Base-by-base conservation (phyloP, 345 rosid species). In the Fremontodendron californicum region DNA sequence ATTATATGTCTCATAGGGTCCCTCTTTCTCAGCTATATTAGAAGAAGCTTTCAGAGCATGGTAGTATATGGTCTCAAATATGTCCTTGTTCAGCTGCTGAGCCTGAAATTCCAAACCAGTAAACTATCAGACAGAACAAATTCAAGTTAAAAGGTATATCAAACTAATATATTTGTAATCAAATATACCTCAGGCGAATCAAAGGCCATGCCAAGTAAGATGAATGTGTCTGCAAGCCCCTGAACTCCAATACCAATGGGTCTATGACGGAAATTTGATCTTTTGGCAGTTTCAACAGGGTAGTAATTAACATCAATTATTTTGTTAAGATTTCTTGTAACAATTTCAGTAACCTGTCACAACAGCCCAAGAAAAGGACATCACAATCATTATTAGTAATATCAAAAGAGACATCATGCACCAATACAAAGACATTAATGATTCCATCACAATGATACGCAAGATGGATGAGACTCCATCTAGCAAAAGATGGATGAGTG, bases 211-310 rank as follows among this genome's bases (percentile, higher is more conserved):
- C 98, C 98, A 18, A 95, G 95, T 64, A 93, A 89, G 75, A 94
- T 93, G 79, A 93, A 93, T 1, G 97, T 84, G 77, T 94, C 97
- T 33, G 99, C 99, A 76, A 95, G 99, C 78, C 99, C 98, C 84
- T 95, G 97, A 42, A 95, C 93, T 49, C 98, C 98, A 77, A 95
- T 93, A 61, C 99, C 98, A 67, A 95, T 87, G 9, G 99, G 99
- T 54, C 98, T 95, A 33, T 95, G 99, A 51, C 90, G 82, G 40
- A 88, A 54, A 79, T 93, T 95, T 70, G 98, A 95, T 70, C 84
- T 89, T 81, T 52, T 88, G 45, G 98, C 99, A 69, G 89, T 90
- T 77, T 95, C 99, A 83, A 91, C 94, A 45, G 99, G 99, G 77
- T 95, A 95, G 82, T 88, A 87, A 81, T 93, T 95, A 57, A 93